A percentile compares a stretch with the other conserved stretches of the same genome.
Evolutionary conservation across 306 rosid genomes (phyloP).

Genomic region (Sechiopsis laciniata): DNA sequence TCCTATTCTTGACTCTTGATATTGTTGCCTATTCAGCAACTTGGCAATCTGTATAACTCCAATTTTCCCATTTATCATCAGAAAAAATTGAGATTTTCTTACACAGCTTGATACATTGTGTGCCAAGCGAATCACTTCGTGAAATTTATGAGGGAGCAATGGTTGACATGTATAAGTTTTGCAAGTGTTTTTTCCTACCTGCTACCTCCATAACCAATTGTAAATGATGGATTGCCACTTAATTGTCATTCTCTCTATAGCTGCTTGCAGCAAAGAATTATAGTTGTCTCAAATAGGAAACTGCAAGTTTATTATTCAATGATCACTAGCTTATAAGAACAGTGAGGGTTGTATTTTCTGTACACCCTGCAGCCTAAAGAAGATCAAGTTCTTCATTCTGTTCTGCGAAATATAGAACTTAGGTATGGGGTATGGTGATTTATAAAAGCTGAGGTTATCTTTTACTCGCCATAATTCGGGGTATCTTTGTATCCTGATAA

Average conservation of each 20-base stretch:
- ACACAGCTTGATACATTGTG: background rate
- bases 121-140: background rate
- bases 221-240: slow-evolving; percentile 4
- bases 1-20: background rate
- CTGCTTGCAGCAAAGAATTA: slow-evolving; percentile 1
- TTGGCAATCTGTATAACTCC: background rate
- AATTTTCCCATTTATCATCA: background rate
- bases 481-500: background rate
- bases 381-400: background rate
- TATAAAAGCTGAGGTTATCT: background rate
- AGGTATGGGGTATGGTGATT: background rate
- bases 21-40: background rate
- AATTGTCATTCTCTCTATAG: background rate
- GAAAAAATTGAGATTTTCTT: background rate
- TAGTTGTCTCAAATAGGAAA: background rate
- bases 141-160: background rate
- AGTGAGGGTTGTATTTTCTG: background rate
- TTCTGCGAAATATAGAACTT: background rate
- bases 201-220: slow-evolving; percentile 6
- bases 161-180: background rate
- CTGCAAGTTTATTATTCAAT: background rate
- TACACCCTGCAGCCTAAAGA: slow-evolving; percentile 6
- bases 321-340: background rate
- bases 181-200: background rate
- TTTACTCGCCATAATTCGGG: too few species aligned